These are phyloP conservation scores for Babesia bigemina DNA, from an alignment of 169 alveolate species.

Conservation along the genomic window DNA sequence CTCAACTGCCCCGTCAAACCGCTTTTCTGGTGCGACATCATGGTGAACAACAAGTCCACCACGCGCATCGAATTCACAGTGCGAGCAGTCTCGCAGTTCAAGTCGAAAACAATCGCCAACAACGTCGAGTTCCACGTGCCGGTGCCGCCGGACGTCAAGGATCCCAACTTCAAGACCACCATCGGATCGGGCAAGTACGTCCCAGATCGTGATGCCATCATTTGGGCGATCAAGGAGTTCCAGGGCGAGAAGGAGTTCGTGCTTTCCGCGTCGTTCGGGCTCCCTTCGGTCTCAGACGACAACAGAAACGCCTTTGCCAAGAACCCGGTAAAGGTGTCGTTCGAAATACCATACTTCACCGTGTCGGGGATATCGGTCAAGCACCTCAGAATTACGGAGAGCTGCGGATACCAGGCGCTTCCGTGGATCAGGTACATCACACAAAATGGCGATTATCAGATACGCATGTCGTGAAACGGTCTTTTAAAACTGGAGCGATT, in stretches of 20 bases:
- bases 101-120: constrained; percentile 93
- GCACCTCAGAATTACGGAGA: constrained; percentile 96
- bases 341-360: constrained; percentile 99
- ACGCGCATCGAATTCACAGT: constrained; percentile 92
- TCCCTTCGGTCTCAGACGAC: constrained; percentile 94
- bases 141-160: constrained; percentile 98
- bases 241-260: constrained; percentile 98
- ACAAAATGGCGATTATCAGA: constrained; percentile 98
- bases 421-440: constrained; percentile 99
- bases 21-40: constrained; percentile 93
- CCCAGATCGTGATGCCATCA: constrained; percentile 93
- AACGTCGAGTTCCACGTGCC: constrained; percentile 96
- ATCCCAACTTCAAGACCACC: constrained; percentile 93
- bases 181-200: constrained; percentile 95
- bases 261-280: constrained; percentile 95
- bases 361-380: constrained; percentile 98
- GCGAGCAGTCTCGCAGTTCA: constrained; percentile 91
- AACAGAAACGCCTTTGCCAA: constrained; percentile 90
- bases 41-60: constrained; percentile 87
- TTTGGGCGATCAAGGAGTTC: constrained; percentile 96
- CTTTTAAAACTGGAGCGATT: neutral
- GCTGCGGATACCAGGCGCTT: constrained; percentile 96
- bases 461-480: constrained; percentile 87
- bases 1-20: constrained; percentile 95
- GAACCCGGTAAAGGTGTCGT: constrained; percentile 94